Percentiles rank a stretch among this genome's conserved stretches.
Conservation (phyloP, 2,329 filamentous ascomycete species). For the Paracoccidioides brasiliensis region DNA sequence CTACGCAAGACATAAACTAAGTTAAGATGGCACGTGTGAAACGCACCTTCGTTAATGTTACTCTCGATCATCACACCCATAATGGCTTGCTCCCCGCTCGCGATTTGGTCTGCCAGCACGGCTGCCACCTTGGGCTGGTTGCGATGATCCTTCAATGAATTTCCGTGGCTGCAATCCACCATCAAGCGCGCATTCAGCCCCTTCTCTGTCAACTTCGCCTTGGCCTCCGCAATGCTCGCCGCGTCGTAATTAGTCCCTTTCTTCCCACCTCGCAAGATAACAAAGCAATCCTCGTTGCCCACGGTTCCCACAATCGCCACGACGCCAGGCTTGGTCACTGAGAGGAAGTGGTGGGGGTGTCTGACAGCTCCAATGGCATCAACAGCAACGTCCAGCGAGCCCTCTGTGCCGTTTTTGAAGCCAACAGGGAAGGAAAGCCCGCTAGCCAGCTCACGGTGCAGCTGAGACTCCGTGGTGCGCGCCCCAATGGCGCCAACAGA, state of each 20-base stretch:
- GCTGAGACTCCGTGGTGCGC: slow-evolving; percentile 90
- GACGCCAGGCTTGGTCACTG: slow-evolving; percentile 90
- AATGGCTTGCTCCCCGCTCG: slow-evolving; percentile 68
- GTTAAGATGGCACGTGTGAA: not conserved
- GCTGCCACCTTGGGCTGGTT: slow-evolving; percentile 93
- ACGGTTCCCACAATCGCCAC: slow-evolving; percentile 89
- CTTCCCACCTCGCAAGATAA: slow-evolving; percentile 84
- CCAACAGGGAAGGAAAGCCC: slow-evolving; percentile 94
- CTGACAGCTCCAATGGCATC: slow-evolving; percentile 89
- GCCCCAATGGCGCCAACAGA: slow-evolving; percentile 89
- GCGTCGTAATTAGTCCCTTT: slow-evolving; percentile 91
- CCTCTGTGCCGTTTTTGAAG: slow-evolving; percentile 99
- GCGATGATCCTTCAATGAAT: slow-evolving; percentile 89
- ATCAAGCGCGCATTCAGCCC: slow-evolving; percentile 67
- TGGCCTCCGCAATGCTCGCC: slow-evolving; percentile 69
- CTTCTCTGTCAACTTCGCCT: slow-evolving; percentile 62
- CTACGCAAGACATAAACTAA: not conserved
- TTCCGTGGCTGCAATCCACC: slow-evolving; percentile 97
- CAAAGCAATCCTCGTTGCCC: slow-evolving; percentile 94
- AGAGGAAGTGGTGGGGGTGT: slow-evolving; percentile 92
- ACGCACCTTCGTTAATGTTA: slow-evolving; percentile 79
- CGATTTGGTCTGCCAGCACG: slow-evolving; percentile 69
- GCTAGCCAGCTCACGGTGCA: slow-evolving; percentile 87
- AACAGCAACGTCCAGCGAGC: slow-evolving; percentile 74
- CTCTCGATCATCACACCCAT: slow-evolving; percentile 99